Percentiles rank a stretch among this genome's conserved stretches.
Evolutionary conservation across 2,329 filamentous ascomycete species (phyloP).

Genomic region (Hypoxylon sp.): DNA sequence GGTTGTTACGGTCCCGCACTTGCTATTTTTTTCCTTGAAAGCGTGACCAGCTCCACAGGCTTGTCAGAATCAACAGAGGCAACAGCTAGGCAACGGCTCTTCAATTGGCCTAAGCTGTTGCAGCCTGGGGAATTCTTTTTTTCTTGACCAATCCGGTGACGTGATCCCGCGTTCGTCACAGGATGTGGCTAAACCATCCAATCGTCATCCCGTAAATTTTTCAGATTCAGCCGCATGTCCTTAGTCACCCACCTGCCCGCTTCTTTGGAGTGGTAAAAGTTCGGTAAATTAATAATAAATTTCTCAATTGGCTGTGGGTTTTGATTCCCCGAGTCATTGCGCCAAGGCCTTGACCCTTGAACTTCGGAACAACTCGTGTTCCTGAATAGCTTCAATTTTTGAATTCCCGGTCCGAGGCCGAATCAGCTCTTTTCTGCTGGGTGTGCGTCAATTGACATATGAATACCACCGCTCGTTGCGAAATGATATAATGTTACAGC

Average conservation of each 20-base stretch:
- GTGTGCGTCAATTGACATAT: conserved; percentile 38
- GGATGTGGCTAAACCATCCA: conserved; percentile 42
- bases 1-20: conserved; percentile 42
- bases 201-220: conserved; percentile 26
- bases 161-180: conserved; percentile 49
- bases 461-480: conserved; percentile 35
- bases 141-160: conserved; percentile 50
- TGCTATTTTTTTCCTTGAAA: conserved; percentile 48
- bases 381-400: conserved; percentile 50
- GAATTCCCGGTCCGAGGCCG: conserved; percentile 46
- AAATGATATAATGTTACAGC: conserved; percentile 54
- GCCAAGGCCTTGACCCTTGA: conserved; percentile 33
- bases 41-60: conserved; percentile 50
- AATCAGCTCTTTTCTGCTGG: conserved; percentile 25
- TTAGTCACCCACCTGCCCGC: not conserved
- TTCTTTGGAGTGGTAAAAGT: conserved; percentile 24
- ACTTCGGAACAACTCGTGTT: conserved; percentile 49
- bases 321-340: not conserved
- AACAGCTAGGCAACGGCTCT: conserved; percentile 70
- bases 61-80: conserved; percentile 64
- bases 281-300: conserved; percentile 22
- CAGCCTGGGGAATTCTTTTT: conserved; percentile 26
- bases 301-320: not conserved
- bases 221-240: conserved; percentile 33
- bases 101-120: conserved; percentile 60